Conservation (phyloP, 2,329 filamentous ascomycete species). For the Fonsecaea monophora region DNA sequence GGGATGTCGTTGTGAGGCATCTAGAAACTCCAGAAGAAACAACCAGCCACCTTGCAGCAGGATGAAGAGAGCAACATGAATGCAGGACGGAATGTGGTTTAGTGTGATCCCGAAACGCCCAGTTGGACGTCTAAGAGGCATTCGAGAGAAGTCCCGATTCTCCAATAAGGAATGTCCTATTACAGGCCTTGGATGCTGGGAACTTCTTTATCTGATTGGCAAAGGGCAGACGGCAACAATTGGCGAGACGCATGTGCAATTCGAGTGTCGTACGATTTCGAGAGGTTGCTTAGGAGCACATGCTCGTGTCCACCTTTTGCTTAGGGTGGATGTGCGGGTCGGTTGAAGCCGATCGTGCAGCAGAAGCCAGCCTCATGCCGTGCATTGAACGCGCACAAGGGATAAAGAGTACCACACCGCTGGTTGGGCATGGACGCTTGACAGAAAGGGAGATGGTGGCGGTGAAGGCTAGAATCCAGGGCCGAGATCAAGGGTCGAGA, state of each 20-base stretch:
- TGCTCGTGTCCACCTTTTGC: slow-evolving; percentile 10
- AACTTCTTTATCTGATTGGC: not conserved
- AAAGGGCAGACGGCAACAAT: not conserved
- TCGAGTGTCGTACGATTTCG: not conserved
- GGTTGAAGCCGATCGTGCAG: slow-evolving; percentile 13
- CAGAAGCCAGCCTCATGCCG: not conserved
- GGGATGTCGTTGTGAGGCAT: not conserved
- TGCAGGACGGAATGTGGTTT: not conserved
- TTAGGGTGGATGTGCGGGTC: slow-evolving; percentile 6
- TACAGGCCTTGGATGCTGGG: not conserved
- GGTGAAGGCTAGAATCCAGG: not conserved
- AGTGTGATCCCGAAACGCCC: not conserved
- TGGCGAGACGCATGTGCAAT: slow-evolving; percentile 7
- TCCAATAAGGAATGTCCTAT: slow-evolving; percentile 3
- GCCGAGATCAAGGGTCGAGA: not conserved
- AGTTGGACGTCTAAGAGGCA: not conserved
- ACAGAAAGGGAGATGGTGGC: not conserved
- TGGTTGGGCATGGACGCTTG: not conserved
- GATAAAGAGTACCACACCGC: not conserved
- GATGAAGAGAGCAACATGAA: not conserved
- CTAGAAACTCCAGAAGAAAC: not conserved
- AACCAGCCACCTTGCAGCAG: not conserved
- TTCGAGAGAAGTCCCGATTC: slow-evolving; percentile 3
- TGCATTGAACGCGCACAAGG: not conserved
- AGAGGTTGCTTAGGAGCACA: not conserved